phyloP scores from a whole-genome alignment of 148 eudicot genomes.

The Camellia japonica region DNA sequence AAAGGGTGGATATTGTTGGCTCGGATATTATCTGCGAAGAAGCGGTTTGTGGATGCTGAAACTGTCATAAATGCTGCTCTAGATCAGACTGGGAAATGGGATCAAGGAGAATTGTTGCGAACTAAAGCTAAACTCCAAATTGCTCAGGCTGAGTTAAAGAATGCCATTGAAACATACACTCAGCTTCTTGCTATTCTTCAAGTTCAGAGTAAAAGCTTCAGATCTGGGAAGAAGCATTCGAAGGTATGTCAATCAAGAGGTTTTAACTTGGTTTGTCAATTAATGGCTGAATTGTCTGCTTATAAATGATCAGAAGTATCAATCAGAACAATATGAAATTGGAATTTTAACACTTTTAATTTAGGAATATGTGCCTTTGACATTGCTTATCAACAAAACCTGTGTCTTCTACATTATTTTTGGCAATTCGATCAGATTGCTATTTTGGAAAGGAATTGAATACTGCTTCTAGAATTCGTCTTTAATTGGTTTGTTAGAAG shows the following conservation, averaged over 20 bases:
- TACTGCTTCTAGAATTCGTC: background rate
- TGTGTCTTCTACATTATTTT: background rate
- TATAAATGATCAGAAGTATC: background rate
- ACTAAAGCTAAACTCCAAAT: conserved; percentile 70
- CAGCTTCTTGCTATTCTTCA: conserved; percentile 69
- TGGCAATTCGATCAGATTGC: background rate
- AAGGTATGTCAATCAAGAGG: conserved; percentile 25
- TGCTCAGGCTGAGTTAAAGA: conserved; percentile 54
- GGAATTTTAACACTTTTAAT: background rate
- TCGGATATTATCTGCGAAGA: conserved; percentile 62
- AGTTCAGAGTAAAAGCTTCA: conserved; percentile 46
- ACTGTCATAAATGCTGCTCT: conserved; percentile 58
- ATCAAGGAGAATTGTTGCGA: conserved; percentile 57
- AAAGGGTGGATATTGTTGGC: conserved; percentile 63
- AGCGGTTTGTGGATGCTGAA: conserved; percentile 55
- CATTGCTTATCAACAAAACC: background rate
- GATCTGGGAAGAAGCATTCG: conserved; percentile 41
- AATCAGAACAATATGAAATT: background rate
- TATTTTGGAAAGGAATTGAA: background rate
- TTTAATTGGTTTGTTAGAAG: background rate
- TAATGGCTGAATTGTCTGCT: background rate
- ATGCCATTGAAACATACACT: conserved; percentile 55
- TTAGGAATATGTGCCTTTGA: background rate
- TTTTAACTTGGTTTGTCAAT: background rate
- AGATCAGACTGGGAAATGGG: conserved; percentile 65